A percentile compares a stretch with the other conserved stretches of the same genome.
phyloP scores from a whole-genome alignment of 805 yeast genomes.

The Zygosaccharomyces lentus region DNA sequence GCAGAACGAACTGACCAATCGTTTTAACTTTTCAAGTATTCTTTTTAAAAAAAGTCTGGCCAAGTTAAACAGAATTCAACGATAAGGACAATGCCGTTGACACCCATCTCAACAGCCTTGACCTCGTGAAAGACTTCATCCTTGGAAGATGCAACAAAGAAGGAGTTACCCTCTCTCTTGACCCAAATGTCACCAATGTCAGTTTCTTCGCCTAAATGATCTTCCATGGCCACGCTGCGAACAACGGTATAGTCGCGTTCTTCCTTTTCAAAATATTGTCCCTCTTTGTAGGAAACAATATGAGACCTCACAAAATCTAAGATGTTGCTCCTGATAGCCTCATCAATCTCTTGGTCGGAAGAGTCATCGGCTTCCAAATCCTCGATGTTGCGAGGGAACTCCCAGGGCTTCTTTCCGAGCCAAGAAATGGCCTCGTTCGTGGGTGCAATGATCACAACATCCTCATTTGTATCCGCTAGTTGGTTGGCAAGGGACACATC shows the following conservation, averaged over 20 bases:
- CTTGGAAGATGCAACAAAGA: conserved; percentile 33
- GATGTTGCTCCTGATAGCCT: conserved; percentile 48
- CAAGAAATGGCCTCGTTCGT: conserved; percentile 54
- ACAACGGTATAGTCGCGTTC: conserved; percentile 9
- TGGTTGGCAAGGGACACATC: conserved; percentile 45
- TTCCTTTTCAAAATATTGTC: conserved; percentile 7
- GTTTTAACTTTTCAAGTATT: not conserved
- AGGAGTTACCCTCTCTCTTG: conserved; percentile 36
- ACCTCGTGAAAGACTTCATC: conserved; percentile 38
- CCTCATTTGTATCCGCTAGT: conserved; percentile 42
- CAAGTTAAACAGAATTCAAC: conserved; percentile 37
- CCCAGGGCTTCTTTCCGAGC: conserved; percentile 68
- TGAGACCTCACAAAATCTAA: conserved; percentile 60
- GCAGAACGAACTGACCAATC: not conserved
- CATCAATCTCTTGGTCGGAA: conserved; percentile 44
- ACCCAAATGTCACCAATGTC: conserved; percentile 38
- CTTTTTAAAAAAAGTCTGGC: conserved; percentile 24
- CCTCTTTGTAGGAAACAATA: conserved; percentile 38
- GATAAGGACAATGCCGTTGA: conserved; percentile 45
- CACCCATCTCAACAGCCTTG: conserved; percentile 35
- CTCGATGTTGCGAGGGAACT: conserved; percentile 55
- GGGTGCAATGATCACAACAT: conserved; percentile 66
- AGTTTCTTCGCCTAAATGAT: conserved; percentile 27
- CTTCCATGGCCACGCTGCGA: conserved; percentile 14
- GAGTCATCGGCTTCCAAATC: conserved; percentile 21